phyloP scores from a whole-genome alignment of 805 yeast genomes.

The Clavispora asparagi region DNA sequence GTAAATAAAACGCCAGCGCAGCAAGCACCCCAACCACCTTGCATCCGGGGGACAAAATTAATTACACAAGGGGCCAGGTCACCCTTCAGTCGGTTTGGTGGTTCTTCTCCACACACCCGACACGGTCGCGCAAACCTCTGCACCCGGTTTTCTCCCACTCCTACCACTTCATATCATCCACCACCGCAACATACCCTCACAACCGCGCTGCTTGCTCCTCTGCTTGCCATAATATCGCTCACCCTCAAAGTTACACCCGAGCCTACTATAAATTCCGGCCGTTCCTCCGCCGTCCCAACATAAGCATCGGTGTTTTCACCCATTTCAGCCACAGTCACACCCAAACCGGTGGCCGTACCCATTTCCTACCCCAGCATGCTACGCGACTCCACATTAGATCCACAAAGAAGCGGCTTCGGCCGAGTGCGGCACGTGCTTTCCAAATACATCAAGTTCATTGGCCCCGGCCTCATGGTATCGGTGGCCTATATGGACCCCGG shows the following conservation, averaged over 20 bases:
- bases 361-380: neutral
- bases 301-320: neutral
- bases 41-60: no score
- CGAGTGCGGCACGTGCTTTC: constrained; percentile 14
- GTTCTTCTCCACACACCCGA: neutral
- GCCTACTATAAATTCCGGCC: no score
- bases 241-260: no score
- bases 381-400: neutral
- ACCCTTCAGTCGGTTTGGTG: no score
- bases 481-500: constrained; percentile 99
- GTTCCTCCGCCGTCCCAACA: no score
- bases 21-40: no score
- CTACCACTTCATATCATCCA: neutral
- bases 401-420: neutral
- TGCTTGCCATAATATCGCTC: no score
- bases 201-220: no score
- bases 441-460: constrained; percentile 66
- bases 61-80: no score
- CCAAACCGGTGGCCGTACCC: no score
- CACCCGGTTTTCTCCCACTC: constrained; percentile 1
- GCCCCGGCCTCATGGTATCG: constrained; percentile 93
- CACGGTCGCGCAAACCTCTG: neutral
- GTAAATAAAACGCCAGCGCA: no score
- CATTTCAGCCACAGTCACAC: neutral
- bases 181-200: neutral